These are phyloP conservation scores for Talaromyces sp. DNA, from an alignment of 2,329 filamentous ascomycete species.

Conservation along the genomic window DNA sequence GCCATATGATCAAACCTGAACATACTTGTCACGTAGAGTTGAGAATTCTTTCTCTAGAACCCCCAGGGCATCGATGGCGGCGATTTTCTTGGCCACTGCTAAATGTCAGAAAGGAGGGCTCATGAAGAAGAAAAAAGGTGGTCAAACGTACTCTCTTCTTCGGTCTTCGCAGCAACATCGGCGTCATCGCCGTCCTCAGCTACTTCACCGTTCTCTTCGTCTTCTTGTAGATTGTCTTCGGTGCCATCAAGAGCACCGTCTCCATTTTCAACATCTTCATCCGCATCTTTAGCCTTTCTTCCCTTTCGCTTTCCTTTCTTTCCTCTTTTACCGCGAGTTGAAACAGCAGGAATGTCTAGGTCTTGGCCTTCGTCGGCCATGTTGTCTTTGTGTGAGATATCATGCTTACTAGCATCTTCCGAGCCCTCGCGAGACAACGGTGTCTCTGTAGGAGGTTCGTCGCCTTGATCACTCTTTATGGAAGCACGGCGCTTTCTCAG, in stretches of 20 bases:
- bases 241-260: conserved; percentile 40
- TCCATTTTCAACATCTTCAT: conserved; percentile 31
- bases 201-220: conserved; percentile 43
- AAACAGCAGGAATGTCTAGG: conserved; percentile 24
- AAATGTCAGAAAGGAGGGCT: conserved; percentile 19
- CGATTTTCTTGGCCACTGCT: conserved; percentile 70
- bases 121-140: not conserved
- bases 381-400: conserved; percentile 24
- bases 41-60: conserved; percentile 86
- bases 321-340: conserved; percentile 35
- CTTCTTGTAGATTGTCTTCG: conserved; percentile 48
- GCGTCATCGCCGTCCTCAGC: conserved; percentile 43
- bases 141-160: conserved; percentile 47
- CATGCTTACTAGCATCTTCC: conserved; percentile 26
- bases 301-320: conserved; percentile 45
- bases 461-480: conserved; percentile 29
- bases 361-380: conserved; percentile 29
- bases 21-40: conserved; percentile 65
- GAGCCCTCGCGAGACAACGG: conserved; percentile 31
- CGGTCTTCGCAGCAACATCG: conserved; percentile 43
- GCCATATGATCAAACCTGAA: not conserved
- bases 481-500: conserved; percentile 39
- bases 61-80: conserved; percentile 72
- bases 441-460: conserved; percentile 29
- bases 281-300: conserved; percentile 36